These are phyloP conservation scores for Elaeis oleifera DNA, from an alignment of 202 grass and related monocot genomes.

Conservation along the genomic window DNA sequence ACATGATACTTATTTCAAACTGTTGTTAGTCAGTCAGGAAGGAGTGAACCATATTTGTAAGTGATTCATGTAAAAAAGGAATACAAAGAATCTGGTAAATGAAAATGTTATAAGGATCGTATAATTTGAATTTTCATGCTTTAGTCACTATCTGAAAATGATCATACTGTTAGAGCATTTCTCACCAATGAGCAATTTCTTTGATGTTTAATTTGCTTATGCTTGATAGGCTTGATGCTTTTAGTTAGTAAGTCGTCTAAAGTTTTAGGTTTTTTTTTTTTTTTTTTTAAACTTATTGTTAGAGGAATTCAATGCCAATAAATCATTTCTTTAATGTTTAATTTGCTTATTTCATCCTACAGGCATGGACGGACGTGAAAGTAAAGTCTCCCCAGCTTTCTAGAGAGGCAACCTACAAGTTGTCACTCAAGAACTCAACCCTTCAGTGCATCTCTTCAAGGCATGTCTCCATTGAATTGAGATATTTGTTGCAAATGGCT, in stretches of 20 bases:
- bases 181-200: not conserved
- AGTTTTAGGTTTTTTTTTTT: not conserved
- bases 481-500: not conserved
- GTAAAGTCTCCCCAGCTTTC: constrained; percentile 82
- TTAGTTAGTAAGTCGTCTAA: too few relatives aligned
- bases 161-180: not conserved
- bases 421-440: constrained; percentile 61
- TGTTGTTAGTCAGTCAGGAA: too few relatives aligned
- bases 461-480: constrained; percentile 21
- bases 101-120: too few relatives aligned
- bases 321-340: not conserved
- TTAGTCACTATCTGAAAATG: not conserved
- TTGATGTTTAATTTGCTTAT: not conserved
- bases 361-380: constrained; percentile 87
- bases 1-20: too few relatives aligned
- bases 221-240: not conserved
- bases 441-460: constrained; percentile 68
- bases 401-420: constrained; percentile 62
- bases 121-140: not conserved
- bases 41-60: too few relatives aligned
- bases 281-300: too few relatives aligned
- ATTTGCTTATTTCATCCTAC: constrained; percentile 18
- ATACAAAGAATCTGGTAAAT: too few relatives aligned
- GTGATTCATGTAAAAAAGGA: too few relatives aligned
- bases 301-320: not conserved